These are phyloP conservation scores for Candolleomyces eurysporus DNA, from an alignment of 768 basidiomycete species.

Conservation along the genomic window DNA sequence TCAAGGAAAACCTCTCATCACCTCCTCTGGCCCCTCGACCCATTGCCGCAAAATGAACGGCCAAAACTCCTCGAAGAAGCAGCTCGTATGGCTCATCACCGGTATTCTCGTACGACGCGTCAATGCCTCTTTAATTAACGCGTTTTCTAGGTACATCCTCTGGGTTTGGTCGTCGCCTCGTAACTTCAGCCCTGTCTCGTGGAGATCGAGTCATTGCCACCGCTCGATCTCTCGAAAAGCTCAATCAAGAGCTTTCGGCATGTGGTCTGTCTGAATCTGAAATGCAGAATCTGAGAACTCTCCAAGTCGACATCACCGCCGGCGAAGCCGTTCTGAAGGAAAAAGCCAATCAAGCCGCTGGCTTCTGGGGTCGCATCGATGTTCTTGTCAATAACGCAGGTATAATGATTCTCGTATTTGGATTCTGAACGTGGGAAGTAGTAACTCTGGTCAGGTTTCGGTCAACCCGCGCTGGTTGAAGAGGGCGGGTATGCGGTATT, in stretches of 20 bases:
- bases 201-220: conserved; percentile 67
- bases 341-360: conserved; percentile 40
- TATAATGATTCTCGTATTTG: conserved; percentile 3
- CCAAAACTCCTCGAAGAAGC: neutral
- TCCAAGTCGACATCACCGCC: conserved; percentile 53
- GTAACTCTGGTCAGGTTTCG: conserved; percentile 24
- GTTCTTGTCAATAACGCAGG: conserved; percentile 69
- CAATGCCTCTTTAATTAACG: too few relatives aligned
- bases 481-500: conserved; percentile 49
- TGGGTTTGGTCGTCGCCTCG: conserved; percentile 57
- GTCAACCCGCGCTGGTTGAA: conserved; percentile 46
- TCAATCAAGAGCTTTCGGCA: conserved; percentile 20
- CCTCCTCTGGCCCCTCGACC: too few relatives aligned
- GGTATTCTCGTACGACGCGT: neutral
- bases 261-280: conserved; percentile 18
- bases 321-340: conserved; percentile 39
- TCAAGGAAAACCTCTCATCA: too few relatives aligned
- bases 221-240: conserved; percentile 41
- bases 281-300: conserved; percentile 36
- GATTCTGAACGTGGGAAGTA: neutral
- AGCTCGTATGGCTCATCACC: conserved; percentile 16
- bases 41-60: too few relatives aligned
- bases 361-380: conserved; percentile 53
- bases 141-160: conserved; percentile 48
- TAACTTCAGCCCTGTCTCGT: conserved; percentile 42